Percentiles rank a stretch among this genome's conserved stretches.
Evolutionary conservation across 2,329 filamentous ascomycete species (phyloP).

Genomic region (Ophiostoma angusticollis): DNA sequence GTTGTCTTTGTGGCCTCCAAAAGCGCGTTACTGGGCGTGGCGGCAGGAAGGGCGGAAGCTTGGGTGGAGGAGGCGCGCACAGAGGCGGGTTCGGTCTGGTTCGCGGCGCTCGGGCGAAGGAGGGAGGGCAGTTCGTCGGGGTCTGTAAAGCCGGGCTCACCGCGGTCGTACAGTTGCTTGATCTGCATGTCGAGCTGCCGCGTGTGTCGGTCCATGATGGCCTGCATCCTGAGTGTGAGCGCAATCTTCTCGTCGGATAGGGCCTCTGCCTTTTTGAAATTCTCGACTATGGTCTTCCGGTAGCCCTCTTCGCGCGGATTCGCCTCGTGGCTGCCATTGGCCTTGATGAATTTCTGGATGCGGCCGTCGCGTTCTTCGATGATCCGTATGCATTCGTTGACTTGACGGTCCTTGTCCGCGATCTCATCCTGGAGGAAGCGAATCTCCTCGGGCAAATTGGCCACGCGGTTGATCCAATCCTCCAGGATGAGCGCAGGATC

Average conservation of each 20-base stretch:
- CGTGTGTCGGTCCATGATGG: conserved; percentile 48
- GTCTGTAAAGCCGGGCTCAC: conserved; percentile 48
- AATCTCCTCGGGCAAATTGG: conserved; percentile 72
- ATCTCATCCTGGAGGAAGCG: conserved; percentile 77
- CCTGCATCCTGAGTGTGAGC: conserved; percentile 51
- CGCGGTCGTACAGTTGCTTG: conserved; percentile 47
- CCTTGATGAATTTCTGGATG: conserved; percentile 71
- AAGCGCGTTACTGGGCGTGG: conserved; percentile 16
- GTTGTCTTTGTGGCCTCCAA: conserved; percentile 5
- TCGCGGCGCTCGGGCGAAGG: conserved; percentile 44
- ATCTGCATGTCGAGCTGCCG: conserved; percentile 50
- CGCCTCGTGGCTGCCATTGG: conserved; percentile 57
- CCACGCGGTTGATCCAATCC: conserved; percentile 61
- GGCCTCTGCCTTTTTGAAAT: conserved; percentile 54
- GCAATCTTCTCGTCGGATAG: conserved; percentile 64
- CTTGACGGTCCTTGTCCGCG: conserved; percentile 62
- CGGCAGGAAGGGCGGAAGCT: conserved; percentile 13
- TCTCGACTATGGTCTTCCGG: conserved; percentile 52
- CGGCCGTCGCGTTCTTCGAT: conserved; percentile 61
- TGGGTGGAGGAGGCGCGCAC: conserved; percentile 15
- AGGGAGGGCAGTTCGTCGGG: conserved; percentile 51
- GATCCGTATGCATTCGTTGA: conserved; percentile 53
- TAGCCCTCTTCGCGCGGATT: conserved; percentile 66
- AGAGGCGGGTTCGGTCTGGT: conserved; percentile 30
- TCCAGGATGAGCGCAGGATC: conserved; percentile 61